These are phyloP conservation scores for Suillus brevipes DNA, from an alignment of 768 basidiomycete species.

Conservation along the genomic window DNA sequence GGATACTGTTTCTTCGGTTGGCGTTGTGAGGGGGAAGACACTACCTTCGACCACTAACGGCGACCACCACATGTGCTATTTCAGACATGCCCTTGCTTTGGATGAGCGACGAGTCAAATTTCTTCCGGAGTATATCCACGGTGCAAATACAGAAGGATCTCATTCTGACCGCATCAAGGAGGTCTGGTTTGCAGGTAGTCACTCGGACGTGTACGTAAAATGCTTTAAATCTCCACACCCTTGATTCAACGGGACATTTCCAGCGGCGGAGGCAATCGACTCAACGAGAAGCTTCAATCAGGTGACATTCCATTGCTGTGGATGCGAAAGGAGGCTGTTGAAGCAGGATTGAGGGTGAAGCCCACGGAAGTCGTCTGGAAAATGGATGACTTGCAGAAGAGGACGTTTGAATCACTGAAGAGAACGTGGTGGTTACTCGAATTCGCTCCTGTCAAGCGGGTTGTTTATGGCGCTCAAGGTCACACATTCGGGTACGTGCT, in stretches of 20 bases:
- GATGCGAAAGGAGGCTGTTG: conserved; percentile 27
- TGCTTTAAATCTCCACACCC: background rate
- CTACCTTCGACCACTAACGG: conserved; percentile 18
- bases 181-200: conserved; percentile 33
- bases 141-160: conserved; percentile 4
- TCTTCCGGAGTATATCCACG: conserved; percentile 29
- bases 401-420: conserved; percentile 7
- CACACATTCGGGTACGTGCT: conserved; percentile 6
- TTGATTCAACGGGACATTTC: background rate
- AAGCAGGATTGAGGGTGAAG: conserved; percentile 21
- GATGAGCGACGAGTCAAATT: conserved; percentile 39
- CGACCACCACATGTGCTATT: conserved; percentile 31
- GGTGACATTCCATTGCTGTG: conserved; percentile 22
- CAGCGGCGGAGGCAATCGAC: conserved; percentile 24
- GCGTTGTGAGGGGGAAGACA: conserved; percentile 18
- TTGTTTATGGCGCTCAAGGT: conserved; percentile 7
- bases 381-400: conserved; percentile 11
- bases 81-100: conserved; percentile 37
- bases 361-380: conserved; percentile 9
- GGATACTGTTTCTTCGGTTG: conserved; percentile 39
- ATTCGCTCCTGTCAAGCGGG: conserved; percentile 9
- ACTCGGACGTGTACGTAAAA: conserved; percentile 34
- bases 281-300: conserved; percentile 8
- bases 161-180: conserved; percentile 27
- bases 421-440: conserved; percentile 6